These are phyloP conservation scores for Claviceps pazoutovae DNA, from an alignment of 2,329 filamentous ascomycete genomes.

Conservation along the genomic window DNA sequence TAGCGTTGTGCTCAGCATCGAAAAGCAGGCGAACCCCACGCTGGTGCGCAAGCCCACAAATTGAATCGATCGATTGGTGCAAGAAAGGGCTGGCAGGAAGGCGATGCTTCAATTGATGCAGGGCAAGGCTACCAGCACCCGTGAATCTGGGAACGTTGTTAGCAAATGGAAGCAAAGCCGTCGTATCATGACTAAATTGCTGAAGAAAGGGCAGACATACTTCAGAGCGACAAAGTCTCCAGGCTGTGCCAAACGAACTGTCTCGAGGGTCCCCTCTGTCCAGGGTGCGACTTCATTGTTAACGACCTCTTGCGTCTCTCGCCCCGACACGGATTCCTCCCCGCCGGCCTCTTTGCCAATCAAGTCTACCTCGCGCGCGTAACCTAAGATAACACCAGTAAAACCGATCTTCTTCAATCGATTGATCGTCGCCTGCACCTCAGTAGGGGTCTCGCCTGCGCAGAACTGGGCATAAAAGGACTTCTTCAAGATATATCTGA, in stretches of 20 bases:
- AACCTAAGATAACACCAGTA: constrained; percentile 70
- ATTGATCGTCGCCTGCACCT: constrained; percentile 53
- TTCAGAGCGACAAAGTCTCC: constrained; percentile 56
- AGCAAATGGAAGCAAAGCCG: background rate
- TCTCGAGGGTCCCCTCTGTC: constrained; percentile 60
- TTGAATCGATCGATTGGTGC: constrained; percentile 53
- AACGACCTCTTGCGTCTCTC: constrained; percentile 34
- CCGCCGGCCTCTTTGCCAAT: constrained; percentile 36
- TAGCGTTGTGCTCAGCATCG: constrained; percentile 69
- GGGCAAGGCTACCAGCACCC: constrained; percentile 62
- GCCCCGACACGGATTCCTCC: constrained; percentile 28
- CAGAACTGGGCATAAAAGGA: constrained; percentile 91
- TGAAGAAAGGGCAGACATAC: constrained; percentile 18
- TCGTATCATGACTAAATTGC: background rate
- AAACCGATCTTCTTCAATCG: constrained; percentile 63
- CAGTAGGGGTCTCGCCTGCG: constrained; percentile 57
- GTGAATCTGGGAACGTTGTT: constrained; percentile 43
- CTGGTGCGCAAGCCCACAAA: constrained; percentile 57
- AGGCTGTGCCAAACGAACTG: constrained; percentile 49
- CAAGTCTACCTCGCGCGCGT: constrained; percentile 69
- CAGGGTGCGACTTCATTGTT: constrained; percentile 54
- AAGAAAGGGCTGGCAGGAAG: constrained; percentile 50
- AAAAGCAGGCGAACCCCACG: constrained; percentile 64
- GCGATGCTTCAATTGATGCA: constrained; percentile 50
- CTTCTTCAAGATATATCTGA: constrained; percentile 57